A percentile compares a stretch with the other conserved stretches of the same genome.
These are phyloP conservation scores for Sarcodon aspratus DNA, from an alignment of 768 basidiomycete species.

Conservation along the genomic window DNA sequence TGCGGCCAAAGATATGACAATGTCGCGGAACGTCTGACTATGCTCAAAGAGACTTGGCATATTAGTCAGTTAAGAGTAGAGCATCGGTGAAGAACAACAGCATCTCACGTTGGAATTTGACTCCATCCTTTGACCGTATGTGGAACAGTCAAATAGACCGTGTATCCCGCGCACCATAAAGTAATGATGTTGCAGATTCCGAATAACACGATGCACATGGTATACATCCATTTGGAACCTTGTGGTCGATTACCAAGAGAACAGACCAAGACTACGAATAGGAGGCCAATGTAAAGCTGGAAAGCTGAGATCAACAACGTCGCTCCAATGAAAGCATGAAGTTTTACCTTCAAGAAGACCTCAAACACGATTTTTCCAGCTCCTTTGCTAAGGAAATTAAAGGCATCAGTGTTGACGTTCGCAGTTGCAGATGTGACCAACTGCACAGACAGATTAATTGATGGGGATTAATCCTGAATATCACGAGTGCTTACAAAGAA, in stretches of 20 bases:
- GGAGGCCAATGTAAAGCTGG: conserved; percentile 71
- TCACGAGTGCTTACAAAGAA: conserved; percentile 59
- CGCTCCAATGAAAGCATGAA: not conserved
- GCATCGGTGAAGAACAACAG: conserved; percentile 55
- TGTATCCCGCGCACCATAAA: conserved; percentile 85
- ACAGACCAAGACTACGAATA: conserved; percentile 76
- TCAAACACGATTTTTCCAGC: conserved; percentile 69
- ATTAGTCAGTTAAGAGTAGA: conserved; percentile 76
- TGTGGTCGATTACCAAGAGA: conserved; percentile 89
- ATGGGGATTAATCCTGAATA: conserved; percentile 8
- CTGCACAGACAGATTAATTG: conserved; percentile 26
- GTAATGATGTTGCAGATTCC: conserved; percentile 71
- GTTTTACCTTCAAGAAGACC: conserved; percentile 48
- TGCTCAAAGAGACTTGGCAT: conserved; percentile 50
- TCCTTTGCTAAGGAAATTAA: conserved; percentile 67
- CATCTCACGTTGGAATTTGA: conserved; percentile 53
- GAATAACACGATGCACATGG: conserved; percentile 64
- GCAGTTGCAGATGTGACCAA: conserved; percentile 71
- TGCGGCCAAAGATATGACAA: conserved; percentile 67
- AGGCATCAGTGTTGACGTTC: conserved; percentile 46
- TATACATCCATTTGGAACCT: conserved; percentile 84
- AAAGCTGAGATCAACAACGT: conserved; percentile 4
- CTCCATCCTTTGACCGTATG: conserved; percentile 69
- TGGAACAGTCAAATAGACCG: conserved; percentile 77
- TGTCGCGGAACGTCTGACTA: conserved; percentile 69